Base-by-base conservation (phyloP, 768 basidiomycete genomes). In the Mycena leptocephala region DNA sequence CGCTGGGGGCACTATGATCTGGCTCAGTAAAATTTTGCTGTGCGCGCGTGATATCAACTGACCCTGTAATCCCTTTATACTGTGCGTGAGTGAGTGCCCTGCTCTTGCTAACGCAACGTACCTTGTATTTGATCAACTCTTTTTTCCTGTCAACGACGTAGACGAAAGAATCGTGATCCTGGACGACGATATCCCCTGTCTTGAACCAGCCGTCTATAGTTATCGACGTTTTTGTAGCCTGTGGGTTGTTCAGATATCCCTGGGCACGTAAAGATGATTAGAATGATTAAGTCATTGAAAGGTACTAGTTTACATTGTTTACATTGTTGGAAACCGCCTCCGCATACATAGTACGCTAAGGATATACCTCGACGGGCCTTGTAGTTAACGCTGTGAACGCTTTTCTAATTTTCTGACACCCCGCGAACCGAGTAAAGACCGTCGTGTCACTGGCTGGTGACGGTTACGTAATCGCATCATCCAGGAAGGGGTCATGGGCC, bases 151-250 rank as follows among this genome's bases (percentile, higher is more conserved):
- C 94, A 2, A 96, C 92, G 64, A 95, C 93, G 77, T 87, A 90
- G 81, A 92, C 95, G 80, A 88, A 94, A 0, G 95, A 96, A 0
- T 72, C 92, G 3, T 83, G 70, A 75, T 96, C 94, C 9, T 90
- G 84, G 18, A 88, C 82, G 0, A 90, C 94, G 58, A 97, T 90
- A 82, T 97, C 97, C 1, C 97, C 96, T 0, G 96, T 97, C 87
- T 94, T 95, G 86, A 96, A 93, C 95, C 96, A 98, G 6, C 92
- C 89, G 66, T 95, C 94, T 0, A 83, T 83, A 0, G 94, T 95
- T 76, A 97, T 93, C 2, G 92, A 84, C 13, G 91, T 89, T 26
- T 85, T 84, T 1, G 95, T 97, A 2, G 96, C 95, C 28, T 85
- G 85, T 2, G 87, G 84, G 75, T 97, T 95, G 78, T 92, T 93